phyloP scores from a whole-genome alignment of 2,329 filamentous ascomycete genomes.

The Phyllosticta citriasiana region DNA sequence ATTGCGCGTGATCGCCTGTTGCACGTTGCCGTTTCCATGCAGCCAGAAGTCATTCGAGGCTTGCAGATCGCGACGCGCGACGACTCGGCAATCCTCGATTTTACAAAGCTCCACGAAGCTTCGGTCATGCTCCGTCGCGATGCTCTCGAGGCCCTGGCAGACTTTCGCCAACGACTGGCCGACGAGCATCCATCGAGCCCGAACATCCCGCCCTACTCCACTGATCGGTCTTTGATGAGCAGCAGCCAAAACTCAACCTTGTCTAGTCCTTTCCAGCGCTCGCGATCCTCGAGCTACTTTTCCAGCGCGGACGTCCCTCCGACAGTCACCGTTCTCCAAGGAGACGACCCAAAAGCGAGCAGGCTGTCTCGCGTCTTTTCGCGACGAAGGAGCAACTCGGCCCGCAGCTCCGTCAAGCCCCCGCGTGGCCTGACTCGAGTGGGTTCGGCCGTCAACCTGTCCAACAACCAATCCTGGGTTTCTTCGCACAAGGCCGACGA shows the following conservation, averaged over 20 bases:
- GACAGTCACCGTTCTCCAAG: constrained; percentile 2
- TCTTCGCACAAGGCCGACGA: neutral
- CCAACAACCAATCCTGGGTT: neutral
- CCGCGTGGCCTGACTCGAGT: neutral
- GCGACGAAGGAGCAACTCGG: constrained; percentile 2
- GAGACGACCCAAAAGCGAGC: neutral
- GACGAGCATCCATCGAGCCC: neutral
- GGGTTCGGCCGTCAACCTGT: neutral
- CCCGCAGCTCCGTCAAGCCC: neutral
- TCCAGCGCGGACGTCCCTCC: constrained; percentile 1
- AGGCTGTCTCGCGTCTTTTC: constrained; percentile 5
- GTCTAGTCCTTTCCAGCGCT: constrained; percentile 1
- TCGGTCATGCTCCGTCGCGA: constrained; percentile 26
- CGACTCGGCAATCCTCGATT: constrained; percentile 24
- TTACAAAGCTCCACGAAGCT: constrained; percentile 26
- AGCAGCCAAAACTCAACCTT: neutral
- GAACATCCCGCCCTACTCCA: neutral
- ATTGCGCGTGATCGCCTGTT: constrained; percentile 27
- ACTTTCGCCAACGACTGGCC: constrained; percentile 28
- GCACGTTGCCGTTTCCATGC: constrained; percentile 30
- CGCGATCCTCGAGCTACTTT: constrained; percentile 3
- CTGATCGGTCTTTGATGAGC: constrained; percentile 2
- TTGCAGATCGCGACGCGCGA: constrained; percentile 28
- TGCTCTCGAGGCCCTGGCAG: constrained; percentile 24
- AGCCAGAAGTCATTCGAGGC: constrained; percentile 30